Percentiles rank a stretch among this genome's conserved stretches.
phyloP scores from a whole-genome alignment of 805 yeast genomes.

The Yarrowia alimentaria region DNA sequence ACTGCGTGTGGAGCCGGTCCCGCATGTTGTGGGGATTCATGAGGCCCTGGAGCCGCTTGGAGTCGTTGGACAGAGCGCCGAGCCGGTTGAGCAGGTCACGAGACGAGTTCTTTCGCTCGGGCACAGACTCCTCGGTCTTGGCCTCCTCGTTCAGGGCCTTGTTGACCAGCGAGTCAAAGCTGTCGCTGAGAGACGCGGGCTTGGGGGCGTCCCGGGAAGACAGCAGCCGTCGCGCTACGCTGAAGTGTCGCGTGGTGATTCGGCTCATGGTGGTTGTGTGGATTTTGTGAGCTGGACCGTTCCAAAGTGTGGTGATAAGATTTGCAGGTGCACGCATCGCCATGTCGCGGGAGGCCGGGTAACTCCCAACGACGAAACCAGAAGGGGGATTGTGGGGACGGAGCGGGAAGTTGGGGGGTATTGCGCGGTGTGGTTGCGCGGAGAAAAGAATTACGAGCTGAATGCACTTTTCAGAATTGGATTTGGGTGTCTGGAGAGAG shows the following conservation, averaged over 20 bases:
- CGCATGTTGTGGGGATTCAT: constrained; percentile 20
- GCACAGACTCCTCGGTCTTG: not conserved
- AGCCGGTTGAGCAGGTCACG: constrained; percentile 20
- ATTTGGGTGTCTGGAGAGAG: too few relatives aligned
- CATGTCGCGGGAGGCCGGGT: too few relatives aligned
- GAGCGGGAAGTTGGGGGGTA: too few relatives aligned
- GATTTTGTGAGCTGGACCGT: not conserved
- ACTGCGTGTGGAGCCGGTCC: constrained; percentile 10
- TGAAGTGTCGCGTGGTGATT: constrained; percentile 19
- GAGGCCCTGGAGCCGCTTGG: constrained; percentile 24
- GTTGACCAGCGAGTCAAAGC: constrained; percentile 17
- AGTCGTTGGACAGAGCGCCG: constrained; percentile 27
- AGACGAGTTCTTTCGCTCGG: constrained; percentile 14
- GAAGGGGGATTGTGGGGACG: too few relatives aligned
- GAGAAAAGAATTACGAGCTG: too few relatives aligned
- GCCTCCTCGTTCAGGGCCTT: constrained; percentile 22
- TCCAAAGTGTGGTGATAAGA: too few relatives aligned
- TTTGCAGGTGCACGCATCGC: too few relatives aligned
- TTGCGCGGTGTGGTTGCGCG: too few relatives aligned
- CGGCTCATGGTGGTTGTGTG: constrained; percentile 11
- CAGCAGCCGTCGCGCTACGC: constrained; percentile 24
- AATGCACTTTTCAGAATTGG: too few relatives aligned
- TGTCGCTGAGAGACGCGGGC: constrained; percentile 14
- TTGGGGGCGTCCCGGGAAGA: too few relatives aligned
- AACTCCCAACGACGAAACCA: too few relatives aligned